Evolutionary conservation across 805 yeast species (phyloP).

Genomic region (Candida ovalis): DNA sequence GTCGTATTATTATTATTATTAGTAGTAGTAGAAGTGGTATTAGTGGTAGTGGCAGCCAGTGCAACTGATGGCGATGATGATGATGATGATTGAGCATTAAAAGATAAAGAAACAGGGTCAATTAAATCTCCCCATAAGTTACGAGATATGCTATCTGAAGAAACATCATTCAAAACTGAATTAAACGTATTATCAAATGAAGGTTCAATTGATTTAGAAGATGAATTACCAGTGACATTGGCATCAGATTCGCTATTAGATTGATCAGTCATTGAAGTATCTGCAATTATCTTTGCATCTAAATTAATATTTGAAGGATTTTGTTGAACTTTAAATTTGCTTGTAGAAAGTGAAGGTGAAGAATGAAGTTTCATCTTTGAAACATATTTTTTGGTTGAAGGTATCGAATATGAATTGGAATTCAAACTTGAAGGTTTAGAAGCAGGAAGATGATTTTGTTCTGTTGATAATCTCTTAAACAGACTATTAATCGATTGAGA

Average conservation of each 20-base stretch:
- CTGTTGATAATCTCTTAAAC: constrained; percentile 16
- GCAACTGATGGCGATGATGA: background rate
- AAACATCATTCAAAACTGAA: constrained; percentile 5
- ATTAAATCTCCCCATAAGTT: constrained; percentile 17
- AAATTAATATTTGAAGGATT: background rate
- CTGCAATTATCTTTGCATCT: background rate
- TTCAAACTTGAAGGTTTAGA: constrained; percentile 5
- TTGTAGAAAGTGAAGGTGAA: background rate
- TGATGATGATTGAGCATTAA: no score
- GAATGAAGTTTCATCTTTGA: background rate
- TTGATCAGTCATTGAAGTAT: no score
- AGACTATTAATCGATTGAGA: constrained; percentile 27
- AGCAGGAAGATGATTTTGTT: background rate
- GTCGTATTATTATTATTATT: constrained; percentile 4
- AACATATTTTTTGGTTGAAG: constrained; percentile 1
- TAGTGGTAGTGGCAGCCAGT: background rate
- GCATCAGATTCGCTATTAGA: no score
- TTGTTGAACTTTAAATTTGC: background rate
- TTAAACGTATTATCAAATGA: background rate
- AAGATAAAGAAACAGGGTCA: background rate
- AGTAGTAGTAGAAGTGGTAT: constrained; percentile 5
- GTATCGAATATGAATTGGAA: background rate
- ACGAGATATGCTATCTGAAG: constrained; percentile 8
- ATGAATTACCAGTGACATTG: background rate
- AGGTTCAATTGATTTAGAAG: background rate